Conservation (phyloP, 2,329 filamentous ascomycete species). For the Exophiala sp. region DNA sequence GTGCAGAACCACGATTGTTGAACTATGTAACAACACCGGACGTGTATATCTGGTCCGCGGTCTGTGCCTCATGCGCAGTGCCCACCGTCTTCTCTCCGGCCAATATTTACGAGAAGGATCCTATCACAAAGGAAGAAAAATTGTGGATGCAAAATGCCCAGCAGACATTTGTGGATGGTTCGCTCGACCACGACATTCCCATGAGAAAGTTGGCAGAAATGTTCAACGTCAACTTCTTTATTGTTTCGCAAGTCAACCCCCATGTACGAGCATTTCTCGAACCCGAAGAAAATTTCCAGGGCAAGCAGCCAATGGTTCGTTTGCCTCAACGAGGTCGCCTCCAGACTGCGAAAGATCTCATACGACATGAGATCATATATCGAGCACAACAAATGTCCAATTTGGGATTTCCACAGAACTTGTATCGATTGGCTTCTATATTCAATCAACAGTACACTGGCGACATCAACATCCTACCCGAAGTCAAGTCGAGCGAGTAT, state of each 20-base stretch:
- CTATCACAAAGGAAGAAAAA: conserved; percentile 68
- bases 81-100: conserved; percentile 75
- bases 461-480: conserved; percentile 89
- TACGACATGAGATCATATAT: conserved; percentile 76
- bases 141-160: conserved; percentile 73
- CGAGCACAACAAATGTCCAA: conserved; percentile 77
- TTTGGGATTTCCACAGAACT: conserved; percentile 72
- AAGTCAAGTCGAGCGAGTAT: conserved; percentile 70
- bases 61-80: conserved; percentile 87
- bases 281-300: conserved; percentile 62
- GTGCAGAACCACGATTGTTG: conserved; percentile 81
- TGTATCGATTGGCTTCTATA: conserved; percentile 75
- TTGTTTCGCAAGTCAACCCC: conserved; percentile 94
- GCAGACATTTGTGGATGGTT: conserved; percentile 88
- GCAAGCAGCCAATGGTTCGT: conserved; percentile 25
- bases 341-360: conserved; percentile 65
- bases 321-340: conserved; percentile 33
- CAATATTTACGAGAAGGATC: conserved; percentile 78
- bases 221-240: conserved; percentile 98
- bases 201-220: conserved; percentile 87
- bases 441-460: conserved; percentile 89
- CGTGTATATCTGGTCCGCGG: conserved; percentile 93
- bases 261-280: conserved; percentile 84
- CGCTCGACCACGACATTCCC: conserved; percentile 88
- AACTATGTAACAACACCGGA: conserved; percentile 94